phyloP scores from a whole-genome alignment of 768 basidiomycete genomes.

The Leucosporidium scottii region DNA sequence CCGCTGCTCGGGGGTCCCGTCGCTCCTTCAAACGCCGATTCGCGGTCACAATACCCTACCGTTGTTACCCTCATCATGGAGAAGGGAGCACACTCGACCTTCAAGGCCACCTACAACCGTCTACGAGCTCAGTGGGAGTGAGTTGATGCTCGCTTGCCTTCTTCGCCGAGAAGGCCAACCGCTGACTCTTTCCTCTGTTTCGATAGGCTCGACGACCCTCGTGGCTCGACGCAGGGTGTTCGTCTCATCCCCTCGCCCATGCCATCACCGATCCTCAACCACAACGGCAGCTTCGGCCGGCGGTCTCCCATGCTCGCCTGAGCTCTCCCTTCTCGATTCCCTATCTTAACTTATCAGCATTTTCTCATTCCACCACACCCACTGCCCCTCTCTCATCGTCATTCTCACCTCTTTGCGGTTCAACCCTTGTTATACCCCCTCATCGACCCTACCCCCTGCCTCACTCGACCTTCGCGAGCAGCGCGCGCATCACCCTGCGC shows the following conservation, averaged over 20 bases:
- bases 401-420: too few species aligned
- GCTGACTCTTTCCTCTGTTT: neutral
- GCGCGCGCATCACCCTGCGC: too few species aligned
- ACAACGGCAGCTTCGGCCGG: neutral
- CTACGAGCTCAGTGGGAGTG: constrained; percentile 63
- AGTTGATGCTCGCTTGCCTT: constrained; percentile 3
- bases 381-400: too few species aligned
- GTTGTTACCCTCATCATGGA: constrained; percentile 67
- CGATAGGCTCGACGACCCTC: constrained; percentile 26
- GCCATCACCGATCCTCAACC: constrained; percentile 13
- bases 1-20: constrained; percentile 4
- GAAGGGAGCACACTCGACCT: constrained; percentile 75
- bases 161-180: neutral
- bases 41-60: constrained; percentile 50
- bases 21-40: constrained; percentile 1
- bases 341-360: neutral
- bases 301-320: constrained; percentile 24
- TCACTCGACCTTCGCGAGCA: too few species aligned
- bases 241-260: constrained; percentile 30
- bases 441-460: too few species aligned
- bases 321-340: neutral
- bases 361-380: too few species aligned
- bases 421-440: too few species aligned
- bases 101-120: constrained; percentile 64
- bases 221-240: constrained; percentile 1